phyloP scores from a whole-genome alignment of 345 rosid genomes.

The Laguncularia racemosa region DNA sequence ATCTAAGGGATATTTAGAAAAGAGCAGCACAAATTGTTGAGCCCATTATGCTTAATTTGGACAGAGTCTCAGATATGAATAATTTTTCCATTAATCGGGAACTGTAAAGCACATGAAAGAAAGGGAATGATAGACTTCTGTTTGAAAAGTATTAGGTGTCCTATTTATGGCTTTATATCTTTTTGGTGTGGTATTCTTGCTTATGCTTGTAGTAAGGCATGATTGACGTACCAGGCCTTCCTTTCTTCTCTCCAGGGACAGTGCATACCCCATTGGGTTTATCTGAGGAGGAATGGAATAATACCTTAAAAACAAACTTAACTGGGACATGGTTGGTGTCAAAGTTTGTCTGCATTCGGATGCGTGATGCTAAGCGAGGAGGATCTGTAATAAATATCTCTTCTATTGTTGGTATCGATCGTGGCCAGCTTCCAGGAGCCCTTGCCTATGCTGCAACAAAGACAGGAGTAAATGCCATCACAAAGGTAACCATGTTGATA shows the following conservation, averaged over 20 bases:
- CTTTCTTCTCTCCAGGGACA: conserved; percentile 18
- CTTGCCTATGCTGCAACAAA: conserved; percentile 55
- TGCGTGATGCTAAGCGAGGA: conserved; percentile 47
- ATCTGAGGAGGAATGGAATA: conserved; percentile 64
- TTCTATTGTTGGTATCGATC: conserved; percentile 51
- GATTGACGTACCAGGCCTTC: background rate
- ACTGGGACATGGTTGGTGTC: conserved; percentile 80
- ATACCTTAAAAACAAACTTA: conserved; percentile 43
- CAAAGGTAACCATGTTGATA: conserved; percentile 28
- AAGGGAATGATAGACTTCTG: no score
- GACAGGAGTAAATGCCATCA: conserved; percentile 45
- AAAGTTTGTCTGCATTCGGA: conserved; percentile 45
- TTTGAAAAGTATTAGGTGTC: no score
- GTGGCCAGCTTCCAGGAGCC: conserved; percentile 48
- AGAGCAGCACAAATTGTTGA: no score
- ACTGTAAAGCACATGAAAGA: no score
- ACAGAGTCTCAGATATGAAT: no score
- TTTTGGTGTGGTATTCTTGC: background rate
- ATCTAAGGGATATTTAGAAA: no score
- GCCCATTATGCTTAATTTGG: no score
- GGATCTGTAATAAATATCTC: conserved; percentile 75
- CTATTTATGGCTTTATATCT: no score
- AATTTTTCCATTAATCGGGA: no score
- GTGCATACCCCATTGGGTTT: conserved; percentile 38
- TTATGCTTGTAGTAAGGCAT: background rate